A percentile compares a stretch with the other conserved stretches of the same genome.
Conservation (phyloP, 169 alveolate species). For the Cryptosporidium muris region DNA sequence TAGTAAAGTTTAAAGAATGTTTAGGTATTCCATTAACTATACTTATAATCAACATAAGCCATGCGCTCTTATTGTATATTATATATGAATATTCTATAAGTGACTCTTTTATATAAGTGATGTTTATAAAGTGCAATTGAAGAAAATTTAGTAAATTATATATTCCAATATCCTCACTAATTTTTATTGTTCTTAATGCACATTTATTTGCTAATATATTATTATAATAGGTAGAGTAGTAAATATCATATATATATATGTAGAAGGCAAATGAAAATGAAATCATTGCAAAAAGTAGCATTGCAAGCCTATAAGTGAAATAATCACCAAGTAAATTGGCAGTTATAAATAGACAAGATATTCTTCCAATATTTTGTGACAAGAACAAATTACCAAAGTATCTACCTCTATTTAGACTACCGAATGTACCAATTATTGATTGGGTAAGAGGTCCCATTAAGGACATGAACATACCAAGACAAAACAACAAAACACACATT, state of each 20-base stretch:
- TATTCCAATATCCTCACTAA: no score
- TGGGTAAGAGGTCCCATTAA: slow-evolving; percentile 68
- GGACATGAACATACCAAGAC: slow-evolving; percentile 34
- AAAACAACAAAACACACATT: slow-evolving; percentile 32
- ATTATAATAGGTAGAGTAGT: slow-evolving; percentile 1
- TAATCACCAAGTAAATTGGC: slow-evolving; percentile 48
- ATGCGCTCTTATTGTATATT: slow-evolving; percentile 75
- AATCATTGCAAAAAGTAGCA: slow-evolving; percentile 17
- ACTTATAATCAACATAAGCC: slow-evolving; percentile 77
- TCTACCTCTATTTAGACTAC: slow-evolving; percentile 38
- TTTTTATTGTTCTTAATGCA: not conserved
- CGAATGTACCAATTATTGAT: slow-evolving; percentile 62
- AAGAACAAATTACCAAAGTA: slow-evolving; percentile 57
- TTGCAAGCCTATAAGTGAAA: slow-evolving; percentile 29
- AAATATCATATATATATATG: slow-evolving; percentile 12
- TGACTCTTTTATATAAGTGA: not conserved
- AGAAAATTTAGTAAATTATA: no score
- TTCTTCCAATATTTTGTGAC: slow-evolving; percentile 64
- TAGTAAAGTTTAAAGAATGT: slow-evolving; percentile 75
- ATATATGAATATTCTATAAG: slow-evolving; percentile 69
- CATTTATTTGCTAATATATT: not conserved
- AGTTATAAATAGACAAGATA: slow-evolving; percentile 53
- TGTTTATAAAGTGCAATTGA: not conserved
- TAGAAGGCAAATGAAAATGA: slow-evolving; percentile 43
- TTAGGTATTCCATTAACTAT: slow-evolving; percentile 77